phyloP scores from a whole-genome alignment of 768 basidiomycete species.

The Amanita thiersii region DNA sequence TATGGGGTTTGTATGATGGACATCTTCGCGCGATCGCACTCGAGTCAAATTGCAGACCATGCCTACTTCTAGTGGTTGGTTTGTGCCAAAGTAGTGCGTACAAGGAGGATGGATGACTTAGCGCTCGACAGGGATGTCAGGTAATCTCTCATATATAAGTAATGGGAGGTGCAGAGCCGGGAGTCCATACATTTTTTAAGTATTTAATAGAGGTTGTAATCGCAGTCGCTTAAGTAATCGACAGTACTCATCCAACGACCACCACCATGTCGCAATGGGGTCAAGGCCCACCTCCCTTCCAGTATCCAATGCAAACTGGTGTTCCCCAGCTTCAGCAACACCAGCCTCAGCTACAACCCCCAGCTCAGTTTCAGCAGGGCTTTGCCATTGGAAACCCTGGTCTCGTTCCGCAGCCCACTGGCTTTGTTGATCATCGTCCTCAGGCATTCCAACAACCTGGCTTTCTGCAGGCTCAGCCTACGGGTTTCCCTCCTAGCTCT shows the following conservation, averaged over 20 bases:
- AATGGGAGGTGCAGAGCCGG: slow-evolving; percentile 13
- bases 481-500: slow-evolving; percentile 36
- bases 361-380: slow-evolving; percentile 28
- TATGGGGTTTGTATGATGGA: background rate
- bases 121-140: slow-evolving; percentile 11
- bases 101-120: slow-evolving; percentile 12
- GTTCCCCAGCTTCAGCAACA: slow-evolving; percentile 43
- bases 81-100: slow-evolving; percentile 12
- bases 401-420: slow-evolving; percentile 58
- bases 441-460: slow-evolving; percentile 46
- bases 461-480: slow-evolving; percentile 44
- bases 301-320: slow-evolving; percentile 72
- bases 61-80: background rate
- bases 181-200: slow-evolving; percentile 10
- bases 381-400: slow-evolving; percentile 23
- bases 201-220: too few relatives aligned
- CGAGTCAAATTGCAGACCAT: slow-evolving; percentile 11
- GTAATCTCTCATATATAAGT: background rate
- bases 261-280: slow-evolving; percentile 73
- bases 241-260: slow-evolving; percentile 16
- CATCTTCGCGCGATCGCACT: slow-evolving; percentile 5
- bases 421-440: slow-evolving; percentile 34
- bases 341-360: slow-evolving; percentile 36
- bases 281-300: slow-evolving; percentile 36
- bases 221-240: slow-evolving; percentile 15